Evolutionary conservation across 164 flowering plant genomes (phyloP).

Genomic region (Pachysandra terminalis): DNA sequence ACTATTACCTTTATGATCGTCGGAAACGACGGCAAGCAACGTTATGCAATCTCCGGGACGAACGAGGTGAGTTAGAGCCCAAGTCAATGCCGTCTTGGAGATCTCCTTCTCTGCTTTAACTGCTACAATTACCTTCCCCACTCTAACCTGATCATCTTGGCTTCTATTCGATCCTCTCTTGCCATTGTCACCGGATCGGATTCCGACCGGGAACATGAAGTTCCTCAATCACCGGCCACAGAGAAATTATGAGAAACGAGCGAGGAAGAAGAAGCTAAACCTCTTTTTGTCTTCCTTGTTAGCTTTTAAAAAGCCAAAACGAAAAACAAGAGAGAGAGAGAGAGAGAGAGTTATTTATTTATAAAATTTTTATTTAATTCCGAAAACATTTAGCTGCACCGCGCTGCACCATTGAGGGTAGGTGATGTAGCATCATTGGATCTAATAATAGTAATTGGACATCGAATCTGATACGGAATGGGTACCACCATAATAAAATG

Average conservation of each 20-base stretch:
- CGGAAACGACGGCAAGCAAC: slow-evolving; percentile 60
- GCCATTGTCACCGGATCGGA: background rate
- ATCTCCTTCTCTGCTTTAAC: slow-evolving; percentile 72
- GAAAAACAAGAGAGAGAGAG: too few species aligned
- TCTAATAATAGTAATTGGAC: too few species aligned
- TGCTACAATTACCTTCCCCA: slow-evolving; percentile 58
- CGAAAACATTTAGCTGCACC: too few species aligned
- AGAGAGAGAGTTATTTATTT: too few species aligned
- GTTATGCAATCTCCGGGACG: slow-evolving; percentile 63
- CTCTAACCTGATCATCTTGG: background rate
- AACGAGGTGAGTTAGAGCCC: slow-evolving; percentile 88
- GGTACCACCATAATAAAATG: too few species aligned
- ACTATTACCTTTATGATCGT: slow-evolving; percentile 34
- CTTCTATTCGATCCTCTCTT: background rate
- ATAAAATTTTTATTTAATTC: too few species aligned
- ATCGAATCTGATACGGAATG: too few species aligned
- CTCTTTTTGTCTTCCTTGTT: background rate
- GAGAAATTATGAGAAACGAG: background rate
- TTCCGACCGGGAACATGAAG: slow-evolving; percentile 17
- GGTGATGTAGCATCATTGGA: too few species aligned
- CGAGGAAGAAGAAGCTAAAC: background rate
- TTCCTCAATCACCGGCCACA: slow-evolving; percentile 4
- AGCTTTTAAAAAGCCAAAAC: too few species aligned
- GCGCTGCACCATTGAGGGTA: too few species aligned
- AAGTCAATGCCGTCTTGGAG: slow-evolving; percentile 60